These are phyloP conservation scores for Penicillium macrosclerotiorum DNA, from an alignment of 495 filamentous ascomycete genomes.

Conservation along the genomic window DNA sequence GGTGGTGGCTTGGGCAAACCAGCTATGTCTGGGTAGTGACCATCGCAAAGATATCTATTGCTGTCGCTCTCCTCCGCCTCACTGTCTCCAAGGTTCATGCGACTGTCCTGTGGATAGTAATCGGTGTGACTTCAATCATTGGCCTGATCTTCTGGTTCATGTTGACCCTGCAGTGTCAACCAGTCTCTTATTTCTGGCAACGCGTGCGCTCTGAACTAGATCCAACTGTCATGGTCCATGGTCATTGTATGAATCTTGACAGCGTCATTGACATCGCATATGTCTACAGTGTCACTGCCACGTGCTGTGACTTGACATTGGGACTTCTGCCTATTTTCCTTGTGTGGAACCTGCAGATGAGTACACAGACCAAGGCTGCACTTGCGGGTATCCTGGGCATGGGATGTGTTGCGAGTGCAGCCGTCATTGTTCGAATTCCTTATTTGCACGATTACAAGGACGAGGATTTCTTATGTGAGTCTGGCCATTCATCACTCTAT, in stretches of 20 bases:
- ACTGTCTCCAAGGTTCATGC: constrained; percentile 20
- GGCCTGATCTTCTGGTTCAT: constrained; percentile 39
- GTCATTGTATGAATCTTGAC: constrained; percentile 32
- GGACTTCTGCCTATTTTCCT: constrained; percentile 37
- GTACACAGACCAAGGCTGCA: constrained; percentile 31
- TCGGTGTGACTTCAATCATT: constrained; percentile 26
- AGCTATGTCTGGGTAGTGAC: constrained; percentile 29
- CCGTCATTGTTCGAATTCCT: constrained; percentile 9
- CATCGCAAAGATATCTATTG: constrained; percentile 34
- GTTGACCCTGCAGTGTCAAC: constrained; percentile 41
- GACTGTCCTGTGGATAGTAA: constrained; percentile 29
- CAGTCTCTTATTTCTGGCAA: constrained; percentile 42
- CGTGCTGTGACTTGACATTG: constrained; percentile 39
- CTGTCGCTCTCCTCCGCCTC: constrained; percentile 36
- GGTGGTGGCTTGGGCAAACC: constrained; percentile 41
- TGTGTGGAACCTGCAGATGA: constrained; percentile 42
- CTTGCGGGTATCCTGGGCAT: constrained; percentile 39
- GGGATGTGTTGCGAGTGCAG: constrained; percentile 31
- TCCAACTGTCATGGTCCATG: constrained; percentile 11
- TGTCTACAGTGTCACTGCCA: constrained; percentile 42
- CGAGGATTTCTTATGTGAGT: constrained; percentile 17
- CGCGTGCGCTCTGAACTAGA: constrained; percentile 10
- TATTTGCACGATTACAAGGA: constrained; percentile 17
- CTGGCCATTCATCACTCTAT: background rate
- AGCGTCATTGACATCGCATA: constrained; percentile 36